phyloP scores from a whole-genome alignment of 805 yeast genomes.

The Kregervanrija fluxuum region DNA sequence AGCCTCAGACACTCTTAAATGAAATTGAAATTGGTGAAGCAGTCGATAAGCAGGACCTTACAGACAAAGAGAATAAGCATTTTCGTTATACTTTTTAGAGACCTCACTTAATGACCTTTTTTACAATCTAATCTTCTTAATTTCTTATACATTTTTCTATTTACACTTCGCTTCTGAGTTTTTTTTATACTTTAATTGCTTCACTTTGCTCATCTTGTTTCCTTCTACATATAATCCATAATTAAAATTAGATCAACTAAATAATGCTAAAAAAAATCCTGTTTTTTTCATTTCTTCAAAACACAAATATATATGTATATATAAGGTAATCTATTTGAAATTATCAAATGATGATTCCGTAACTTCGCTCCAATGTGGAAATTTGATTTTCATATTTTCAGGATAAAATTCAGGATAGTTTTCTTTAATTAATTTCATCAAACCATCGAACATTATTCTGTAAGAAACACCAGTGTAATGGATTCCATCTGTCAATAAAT shows the following conservation, averaged over 20 bases:
- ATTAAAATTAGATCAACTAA: too few relatives aligned
- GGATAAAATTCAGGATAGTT: constrained; percentile 28
- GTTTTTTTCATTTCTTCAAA: too few relatives aligned
- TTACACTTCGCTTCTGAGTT: too few relatives aligned
- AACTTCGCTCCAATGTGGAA: constrained; percentile 18
- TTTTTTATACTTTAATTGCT: too few relatives aligned
- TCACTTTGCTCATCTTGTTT: too few relatives aligned
- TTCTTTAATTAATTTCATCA: constrained; percentile 24
- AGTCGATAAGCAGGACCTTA: constrained; percentile 33
- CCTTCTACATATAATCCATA: too few relatives aligned
- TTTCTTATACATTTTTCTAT: too few relatives aligned
- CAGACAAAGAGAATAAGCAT: constrained; percentile 50
- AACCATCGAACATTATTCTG: constrained; percentile 28
- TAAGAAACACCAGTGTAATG: constrained; percentile 37
- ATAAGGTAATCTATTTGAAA: not conserved
- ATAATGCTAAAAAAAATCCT: too few relatives aligned
- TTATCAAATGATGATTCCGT: constrained; percentile 1
- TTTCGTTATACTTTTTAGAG: constrained; percentile 41
- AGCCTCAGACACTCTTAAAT: not conserved
- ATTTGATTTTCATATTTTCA: constrained; percentile 10
- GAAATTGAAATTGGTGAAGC: constrained; percentile 4
- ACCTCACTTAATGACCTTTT: too few relatives aligned
- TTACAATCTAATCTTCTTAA: too few relatives aligned
- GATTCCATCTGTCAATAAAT: constrained; percentile 35
- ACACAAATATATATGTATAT: not conserved